Percentiles rank a stretch among this genome's conserved stretches.
Evolutionary conservation across 1,284 basidiomycete genomes (phyloP).

Genomic region (Trichosporon coremiiforme): DNA sequence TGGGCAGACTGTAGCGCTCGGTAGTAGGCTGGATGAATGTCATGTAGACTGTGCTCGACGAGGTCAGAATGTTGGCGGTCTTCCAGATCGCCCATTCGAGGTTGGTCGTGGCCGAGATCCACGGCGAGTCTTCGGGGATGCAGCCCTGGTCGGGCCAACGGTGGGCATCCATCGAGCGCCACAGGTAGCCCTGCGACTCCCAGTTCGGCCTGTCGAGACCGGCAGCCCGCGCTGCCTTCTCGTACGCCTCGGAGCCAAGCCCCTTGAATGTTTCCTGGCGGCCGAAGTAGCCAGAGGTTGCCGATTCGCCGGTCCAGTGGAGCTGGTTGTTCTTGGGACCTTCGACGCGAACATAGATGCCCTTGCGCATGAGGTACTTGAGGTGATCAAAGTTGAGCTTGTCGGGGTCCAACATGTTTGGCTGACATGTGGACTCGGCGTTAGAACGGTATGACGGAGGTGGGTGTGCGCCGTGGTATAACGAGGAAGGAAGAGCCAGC

Average conservation of each 20-base stretch:
- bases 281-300: conserved; percentile 12
- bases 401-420: neutral
- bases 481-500: neutral
- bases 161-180: conserved; percentile 10
- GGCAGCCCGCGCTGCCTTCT: conserved; percentile 1
- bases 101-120: conserved; percentile 36
- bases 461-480: neutral
- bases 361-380: neutral
- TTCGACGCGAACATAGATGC: neutral
- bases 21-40: conserved; percentile 20
- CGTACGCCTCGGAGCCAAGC: neutral
- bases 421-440: neutral
- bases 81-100: conserved; percentile 42
- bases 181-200: neutral
- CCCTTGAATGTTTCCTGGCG: neutral
- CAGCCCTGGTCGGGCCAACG: conserved; percentile 8
- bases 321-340: conserved; percentile 2
- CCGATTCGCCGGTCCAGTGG: neutral
- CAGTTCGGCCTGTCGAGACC: conserved; percentile 13
- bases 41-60: conserved; percentile 1
- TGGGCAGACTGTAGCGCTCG: conserved; percentile 12
- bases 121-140: conserved; percentile 27
- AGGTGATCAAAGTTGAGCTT: neutral
- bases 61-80: conserved; percentile 27
- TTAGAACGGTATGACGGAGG: neutral